Evolutionary conservation across 495 filamentous ascomycete genomes (phyloP), one percentile per base, ranked within the genome.

Genomic region (Xylaria telfairii): DNA sequence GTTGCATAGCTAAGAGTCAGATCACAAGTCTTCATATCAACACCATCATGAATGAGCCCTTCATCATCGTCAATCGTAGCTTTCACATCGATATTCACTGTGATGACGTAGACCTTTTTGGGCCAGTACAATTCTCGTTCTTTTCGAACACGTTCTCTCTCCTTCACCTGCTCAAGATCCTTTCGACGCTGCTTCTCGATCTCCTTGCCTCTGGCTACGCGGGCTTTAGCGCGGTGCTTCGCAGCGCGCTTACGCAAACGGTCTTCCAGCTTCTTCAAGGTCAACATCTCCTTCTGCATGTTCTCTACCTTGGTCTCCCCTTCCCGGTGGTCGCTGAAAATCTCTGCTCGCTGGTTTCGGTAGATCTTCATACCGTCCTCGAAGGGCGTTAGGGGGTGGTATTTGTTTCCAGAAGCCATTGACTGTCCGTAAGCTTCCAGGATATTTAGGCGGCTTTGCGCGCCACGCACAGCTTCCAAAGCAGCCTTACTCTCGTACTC

Each of bases 1-100:
- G 90, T 88, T 68, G 91, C 87, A 72, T 93, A 93, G 10, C 85
- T 90, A 32, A 92, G 75, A 0, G 85, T 83, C 34, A 92, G 75
- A 62, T 81, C 82, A 56, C 88, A 83, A 15, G 79, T 75, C 39
- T 71, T 71, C 10, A 74, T 66, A 39, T 78, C 57, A 68, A 65
- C 68, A 30, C 70, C 61, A n/a, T 76, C 60, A 13, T 76, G 71
- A 30, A 73, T 53, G 57, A 65, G 30, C 13, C 69, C 70, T n/a
- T 63, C 42, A 42, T 39, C n/a, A 28, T 65, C 68, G 62, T 85
- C 75, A 26, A 72, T 28, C 1, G 71, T 73, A 17, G 76, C 24
- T 54, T 79, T 77, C 68, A 74, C 75, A 57, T 92, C 90, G 34
- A 93, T 79, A 24, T 79, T 85, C 68, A 92, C 83, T 19, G 81